Conservation (phyloP, 495 filamentous ascomycete genomes). For the Penicillium mononematosum region DNA sequence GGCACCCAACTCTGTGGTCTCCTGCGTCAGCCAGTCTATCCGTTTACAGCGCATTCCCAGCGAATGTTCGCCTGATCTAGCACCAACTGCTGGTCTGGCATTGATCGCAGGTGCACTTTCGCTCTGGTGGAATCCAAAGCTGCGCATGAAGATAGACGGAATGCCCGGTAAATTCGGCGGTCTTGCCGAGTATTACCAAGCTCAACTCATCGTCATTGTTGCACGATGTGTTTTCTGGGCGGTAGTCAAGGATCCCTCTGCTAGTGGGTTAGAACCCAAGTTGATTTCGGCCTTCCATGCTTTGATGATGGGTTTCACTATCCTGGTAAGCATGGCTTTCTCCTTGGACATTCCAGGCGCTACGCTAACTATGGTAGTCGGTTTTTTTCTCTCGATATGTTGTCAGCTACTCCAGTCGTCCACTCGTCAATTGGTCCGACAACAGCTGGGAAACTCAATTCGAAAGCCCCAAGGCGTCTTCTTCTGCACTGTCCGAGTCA, state of each 20-base stretch:
- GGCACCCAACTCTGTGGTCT: slow-evolving; percentile 18
- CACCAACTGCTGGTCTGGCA: slow-evolving; percentile 44
- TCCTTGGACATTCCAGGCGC: slow-evolving; percentile 8
- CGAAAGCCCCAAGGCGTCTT: slow-evolving; percentile 30
- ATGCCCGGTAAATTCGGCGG: slow-evolving; percentile 63
- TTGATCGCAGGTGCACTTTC: slow-evolving; percentile 55
- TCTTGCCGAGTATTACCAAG: slow-evolving; percentile 64
- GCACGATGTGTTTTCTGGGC: slow-evolving; percentile 55
- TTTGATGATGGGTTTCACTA: slow-evolving; percentile 53
- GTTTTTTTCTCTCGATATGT: slow-evolving; percentile 46
- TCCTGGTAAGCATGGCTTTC: slow-evolving; percentile 49
- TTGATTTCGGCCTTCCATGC: slow-evolving; percentile 53
- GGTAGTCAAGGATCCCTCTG: slow-evolving; percentile 47
- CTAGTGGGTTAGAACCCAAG: slow-evolving; percentile 41
- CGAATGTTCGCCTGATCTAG: slow-evolving; percentile 32
- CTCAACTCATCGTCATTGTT: slow-evolving; percentile 61
- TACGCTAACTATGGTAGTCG: slow-evolving; percentile 33
- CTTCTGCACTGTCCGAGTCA: slow-evolving; percentile 17
- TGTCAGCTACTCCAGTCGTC: slow-evolving; percentile 51
- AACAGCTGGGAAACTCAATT: slow-evolving; percentile 35
- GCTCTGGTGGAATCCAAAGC: slow-evolving; percentile 75
- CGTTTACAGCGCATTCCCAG: slow-evolving; percentile 23
- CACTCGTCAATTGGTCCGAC: slow-evolving; percentile 57
- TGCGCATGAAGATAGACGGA: slow-evolving; percentile 62
- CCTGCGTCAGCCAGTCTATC: slow-evolving; percentile 33